Evolutionary conservation across 148 eudicot genomes (phyloP).

Genomic region (Rhododendron ferrugineum): DNA sequence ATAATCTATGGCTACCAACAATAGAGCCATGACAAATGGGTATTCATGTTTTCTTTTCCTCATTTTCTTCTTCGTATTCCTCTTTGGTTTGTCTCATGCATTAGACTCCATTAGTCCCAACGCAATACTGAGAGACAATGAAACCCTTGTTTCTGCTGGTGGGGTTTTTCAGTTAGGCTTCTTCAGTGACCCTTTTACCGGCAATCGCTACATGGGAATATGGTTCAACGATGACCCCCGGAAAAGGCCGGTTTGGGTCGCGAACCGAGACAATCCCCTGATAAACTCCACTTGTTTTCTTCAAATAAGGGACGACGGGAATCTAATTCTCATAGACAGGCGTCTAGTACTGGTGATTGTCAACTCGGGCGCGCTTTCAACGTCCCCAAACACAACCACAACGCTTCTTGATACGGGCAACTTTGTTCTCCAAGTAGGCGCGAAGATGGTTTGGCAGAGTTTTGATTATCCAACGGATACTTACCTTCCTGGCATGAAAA

Average conservation of each 20-base stretch:
- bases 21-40: not conserved
- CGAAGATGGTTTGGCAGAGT: not conserved
- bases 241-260: not conserved
- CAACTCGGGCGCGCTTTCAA: not conserved
- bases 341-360: not conserved
- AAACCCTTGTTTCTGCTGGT: slow-evolving; percentile 1
- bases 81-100: not conserved
- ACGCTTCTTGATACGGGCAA: slow-evolving; percentile 6
- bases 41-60: not conserved
- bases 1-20: not conserved
- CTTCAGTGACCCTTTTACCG: not conserved
- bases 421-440: not conserved
- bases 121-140: not conserved
- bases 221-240: not conserved
- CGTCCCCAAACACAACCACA: not conserved
- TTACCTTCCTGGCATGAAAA: slow-evolving; percentile 3
- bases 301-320: not conserved
- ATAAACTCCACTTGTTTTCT: not conserved
- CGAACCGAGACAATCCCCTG: not conserved
- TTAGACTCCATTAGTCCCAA: not conserved
- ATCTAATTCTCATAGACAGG: not conserved
- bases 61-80: not conserved
- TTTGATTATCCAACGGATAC: slow-evolving; percentile 6
- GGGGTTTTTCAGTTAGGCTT: slow-evolving; percentile 7
- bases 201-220: slow-evolving; percentile 1